Evolutionary conservation across 345 rosid species (phyloP), one percentile per base, ranked within the genome.

Genomic region (Jatropha curcas): DNA sequence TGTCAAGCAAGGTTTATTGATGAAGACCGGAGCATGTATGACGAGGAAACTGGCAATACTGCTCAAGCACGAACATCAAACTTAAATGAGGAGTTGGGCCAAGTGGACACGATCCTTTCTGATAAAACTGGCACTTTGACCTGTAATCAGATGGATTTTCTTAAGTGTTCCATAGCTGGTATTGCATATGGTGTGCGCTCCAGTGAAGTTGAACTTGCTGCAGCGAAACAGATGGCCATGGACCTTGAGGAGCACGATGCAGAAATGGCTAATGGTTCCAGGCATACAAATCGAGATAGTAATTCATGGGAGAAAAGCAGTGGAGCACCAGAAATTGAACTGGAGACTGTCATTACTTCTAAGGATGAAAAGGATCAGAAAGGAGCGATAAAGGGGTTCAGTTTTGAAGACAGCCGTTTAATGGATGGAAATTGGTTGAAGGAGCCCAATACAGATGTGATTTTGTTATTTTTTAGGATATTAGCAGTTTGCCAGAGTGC

Each of bases 121-220:
- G 99, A 96, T 69, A 96, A 96, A 84, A 96, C 99, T 0, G 99
- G 99, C 69, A 96, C 99, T 16, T 83, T 96, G 86, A 96, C 99
- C 50, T 93, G 99, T 81, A 96, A 93, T 77, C 99, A 96, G 82
- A 96, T 96, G 99, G 98, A 96, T 80, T 96, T 93, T 84, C 80
- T 91, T 65, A 96, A 91, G 83, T 96, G 99, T 79, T 96, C 99
- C 5, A 88, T 96, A 56, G 92, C 94, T 60, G 99, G 98, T 58
- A 84, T 83, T 76, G 80, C 97, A 64, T 94, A 89, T 63, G 98
- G 98, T 20, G 81, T 76, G 12, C 74, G 86, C 7, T 68, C 91
- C 2, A 94, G 91, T 39, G 97, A 94, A 87, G 97, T 94, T 45
- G 98, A 94, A 68, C 79, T 90, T 28, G 99, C 97, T 60, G 97